A percentile compares a stretch with the other conserved stretches of the same genome.
Conservation (phyloP, 176 grass and related monocot species). For the Urochloa ruziziensis region DNA sequence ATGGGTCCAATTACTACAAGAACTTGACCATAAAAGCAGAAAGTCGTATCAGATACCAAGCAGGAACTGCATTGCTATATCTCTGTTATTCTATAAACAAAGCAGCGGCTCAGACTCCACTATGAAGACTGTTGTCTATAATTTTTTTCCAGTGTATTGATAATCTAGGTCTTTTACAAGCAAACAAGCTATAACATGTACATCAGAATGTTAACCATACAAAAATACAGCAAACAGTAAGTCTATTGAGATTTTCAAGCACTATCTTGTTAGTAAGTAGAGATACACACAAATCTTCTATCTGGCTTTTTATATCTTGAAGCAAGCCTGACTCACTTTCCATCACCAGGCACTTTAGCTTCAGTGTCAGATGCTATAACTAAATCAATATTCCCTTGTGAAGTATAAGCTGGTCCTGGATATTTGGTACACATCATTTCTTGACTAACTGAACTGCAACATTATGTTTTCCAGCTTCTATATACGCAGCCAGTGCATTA, state of each 20-base stretch:
- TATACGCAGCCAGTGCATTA: slow-evolving; percentile 39
- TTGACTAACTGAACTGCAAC: slow-evolving; percentile 50
- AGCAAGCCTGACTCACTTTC: neutral
- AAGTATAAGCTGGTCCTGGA: neutral
- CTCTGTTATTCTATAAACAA: neutral
- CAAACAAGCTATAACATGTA: neutral
- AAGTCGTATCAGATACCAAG: neutral
- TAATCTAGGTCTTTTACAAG: neutral
- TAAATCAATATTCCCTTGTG: slow-evolving; percentile 28
- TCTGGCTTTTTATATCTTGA: slow-evolving; percentile 1
- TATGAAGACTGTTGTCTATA: neutral
- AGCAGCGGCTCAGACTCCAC: neutral
- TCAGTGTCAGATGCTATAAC: slow-evolving; percentile 3
- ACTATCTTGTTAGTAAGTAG: neutral
- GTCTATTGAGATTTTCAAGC: neutral
- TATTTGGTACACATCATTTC: slow-evolving; percentile 33
- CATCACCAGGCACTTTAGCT: slow-evolving; percentile 10
- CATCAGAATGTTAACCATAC: neutral
- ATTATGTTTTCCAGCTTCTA: slow-evolving; percentile 39
- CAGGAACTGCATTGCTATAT: neutral
- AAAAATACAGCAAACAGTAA: neutral
- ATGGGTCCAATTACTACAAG: neutral
- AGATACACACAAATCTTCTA: slow-evolving; percentile 3
- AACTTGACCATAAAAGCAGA: neutral
- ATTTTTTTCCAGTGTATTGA: neutral